Conservation (phyloP, 2,329 filamentous ascomycete species). For the Ceratocystis colombiana region DNA sequence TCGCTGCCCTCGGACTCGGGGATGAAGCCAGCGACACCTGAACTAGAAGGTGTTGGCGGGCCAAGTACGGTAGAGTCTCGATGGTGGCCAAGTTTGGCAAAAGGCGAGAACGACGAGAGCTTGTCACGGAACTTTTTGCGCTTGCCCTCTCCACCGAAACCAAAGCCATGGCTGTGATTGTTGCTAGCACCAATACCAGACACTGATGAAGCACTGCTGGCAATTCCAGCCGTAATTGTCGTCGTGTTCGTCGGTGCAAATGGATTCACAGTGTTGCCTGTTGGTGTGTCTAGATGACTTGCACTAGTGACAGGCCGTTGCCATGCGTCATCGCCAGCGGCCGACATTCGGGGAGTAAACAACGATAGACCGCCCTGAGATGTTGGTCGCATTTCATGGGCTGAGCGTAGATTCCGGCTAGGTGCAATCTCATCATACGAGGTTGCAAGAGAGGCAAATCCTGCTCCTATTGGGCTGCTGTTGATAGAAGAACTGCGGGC, state of each 20-base stretch:
- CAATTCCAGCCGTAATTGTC: constrained; percentile 29
- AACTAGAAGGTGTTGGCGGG: background rate
- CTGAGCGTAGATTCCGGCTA: constrained; percentile 20
- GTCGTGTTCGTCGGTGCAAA: constrained; percentile 26
- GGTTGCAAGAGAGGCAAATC: constrained; percentile 7
- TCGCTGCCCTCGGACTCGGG: background rate
- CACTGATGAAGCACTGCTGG: background rate
- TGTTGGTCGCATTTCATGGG: constrained; percentile 22
- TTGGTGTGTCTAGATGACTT: constrained; percentile 27
- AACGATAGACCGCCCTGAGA: constrained; percentile 14
- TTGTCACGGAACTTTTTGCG: constrained; percentile 23
- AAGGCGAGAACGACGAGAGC: constrained; percentile 18
- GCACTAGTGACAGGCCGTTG: constrained; percentile 32
- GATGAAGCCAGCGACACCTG: background rate
- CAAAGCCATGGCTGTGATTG: constrained; percentile 29
- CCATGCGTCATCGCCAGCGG: constrained; percentile 24
- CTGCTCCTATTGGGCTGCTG: background rate
- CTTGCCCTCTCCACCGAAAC: constrained; percentile 29
- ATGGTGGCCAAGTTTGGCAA: constrained; percentile 21
- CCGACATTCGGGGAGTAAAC: constrained; percentile 24
- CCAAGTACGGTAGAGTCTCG: background rate
- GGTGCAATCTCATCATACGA: constrained; percentile 4
- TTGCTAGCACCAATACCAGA: constrained; percentile 1
- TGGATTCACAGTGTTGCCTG: background rate
- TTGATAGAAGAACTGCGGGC: background rate